Percentiles rank a stretch among this genome's conserved stretches.
These are phyloP conservation scores for Colletotrichum viniferum DNA, from an alignment of 2,329 filamentous ascomycete genomes.

Conservation along the genomic window DNA sequence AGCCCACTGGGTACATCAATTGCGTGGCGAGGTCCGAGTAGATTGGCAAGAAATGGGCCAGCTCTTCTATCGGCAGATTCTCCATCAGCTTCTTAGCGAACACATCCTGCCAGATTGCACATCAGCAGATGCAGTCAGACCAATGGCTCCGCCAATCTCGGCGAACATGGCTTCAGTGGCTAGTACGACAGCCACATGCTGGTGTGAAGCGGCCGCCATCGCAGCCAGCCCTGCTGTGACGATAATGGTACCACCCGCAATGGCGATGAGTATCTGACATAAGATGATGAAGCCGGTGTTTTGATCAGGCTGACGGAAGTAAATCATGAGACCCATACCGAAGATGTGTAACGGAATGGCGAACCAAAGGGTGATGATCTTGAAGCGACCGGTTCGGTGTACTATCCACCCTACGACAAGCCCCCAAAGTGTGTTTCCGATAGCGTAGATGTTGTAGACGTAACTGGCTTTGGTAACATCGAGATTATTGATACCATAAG, in stretches of 20 bases:
- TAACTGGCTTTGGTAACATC: slow-evolving; percentile 29
- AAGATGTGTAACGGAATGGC: neutral
- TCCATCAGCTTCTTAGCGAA: slow-evolving; percentile 41
- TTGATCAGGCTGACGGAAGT: neutral
- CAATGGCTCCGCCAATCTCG: slow-evolving; percentile 34
- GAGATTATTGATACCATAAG: slow-evolving; percentile 45
- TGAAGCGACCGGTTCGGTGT: neutral
- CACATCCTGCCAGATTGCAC: slow-evolving; percentile 36
- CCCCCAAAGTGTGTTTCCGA: slow-evolving; percentile 31
- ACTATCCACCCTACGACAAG: neutral
- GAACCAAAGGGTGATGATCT: neutral
- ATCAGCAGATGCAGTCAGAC: slow-evolving; percentile 29
- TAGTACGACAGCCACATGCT: slow-evolving; percentile 33
- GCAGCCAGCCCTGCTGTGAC: neutral
- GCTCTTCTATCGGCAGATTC: slow-evolving; percentile 39
- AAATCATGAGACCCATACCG: neutral
- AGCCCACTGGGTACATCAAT: slow-evolving; percentile 35
- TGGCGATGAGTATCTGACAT: neutral
- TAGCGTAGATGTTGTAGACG: slow-evolving; percentile 34
- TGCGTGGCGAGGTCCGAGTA: slow-evolving; percentile 38
- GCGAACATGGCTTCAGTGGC: slow-evolving; percentile 34
- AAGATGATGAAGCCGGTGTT: neutral
- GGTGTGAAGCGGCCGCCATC: slow-evolving; percentile 1
- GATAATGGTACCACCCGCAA: neutral
- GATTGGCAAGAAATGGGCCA: slow-evolving; percentile 43